Conservation (phyloP, 2,329 filamentous ascomycete genomes). For the Sporothrix pseudoabietina region DNA sequence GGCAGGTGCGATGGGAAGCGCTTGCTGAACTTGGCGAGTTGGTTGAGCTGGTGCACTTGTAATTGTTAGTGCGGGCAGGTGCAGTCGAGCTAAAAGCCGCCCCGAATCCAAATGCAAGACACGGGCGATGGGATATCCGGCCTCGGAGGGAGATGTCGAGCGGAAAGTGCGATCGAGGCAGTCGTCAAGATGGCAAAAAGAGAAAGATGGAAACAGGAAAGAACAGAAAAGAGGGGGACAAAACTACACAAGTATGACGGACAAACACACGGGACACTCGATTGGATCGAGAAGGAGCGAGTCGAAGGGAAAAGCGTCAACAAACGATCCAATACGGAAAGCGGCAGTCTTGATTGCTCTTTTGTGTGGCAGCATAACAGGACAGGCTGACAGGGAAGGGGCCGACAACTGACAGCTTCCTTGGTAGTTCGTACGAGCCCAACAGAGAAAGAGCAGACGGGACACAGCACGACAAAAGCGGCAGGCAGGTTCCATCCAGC, state of each 20-base stretch:
- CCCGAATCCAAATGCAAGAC: constrained; percentile 1
- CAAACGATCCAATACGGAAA: constrained; percentile 23
- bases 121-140: not conserved
- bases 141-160: not conserved
- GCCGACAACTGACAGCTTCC: not conserved
- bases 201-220: not conserved
- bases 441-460: not conserved
- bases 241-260: not conserved
- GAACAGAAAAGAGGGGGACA: not conserved
- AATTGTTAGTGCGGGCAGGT: constrained; percentile 17
- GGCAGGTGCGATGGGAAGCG: constrained; percentile 8
- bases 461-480: not conserved
- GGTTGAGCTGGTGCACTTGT: not conserved
- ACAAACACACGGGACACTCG: not conserved
- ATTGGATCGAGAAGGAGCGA: constrained; percentile 6
- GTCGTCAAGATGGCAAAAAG: not conserved
- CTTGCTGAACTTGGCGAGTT: not conserved
- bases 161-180: not conserved
- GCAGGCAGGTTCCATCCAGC: not conserved
- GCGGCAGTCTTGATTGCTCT: constrained; percentile 18
- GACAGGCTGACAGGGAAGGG: not conserved
- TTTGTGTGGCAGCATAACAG: not conserved
- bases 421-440: no score
- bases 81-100: constrained; percentile 16
- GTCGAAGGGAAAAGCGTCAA: constrained; percentile 1